These are phyloP conservation scores for Lumnitzera racemosa DNA, from an alignment of 345 rosid genomes.

Conservation along the genomic window DNA sequence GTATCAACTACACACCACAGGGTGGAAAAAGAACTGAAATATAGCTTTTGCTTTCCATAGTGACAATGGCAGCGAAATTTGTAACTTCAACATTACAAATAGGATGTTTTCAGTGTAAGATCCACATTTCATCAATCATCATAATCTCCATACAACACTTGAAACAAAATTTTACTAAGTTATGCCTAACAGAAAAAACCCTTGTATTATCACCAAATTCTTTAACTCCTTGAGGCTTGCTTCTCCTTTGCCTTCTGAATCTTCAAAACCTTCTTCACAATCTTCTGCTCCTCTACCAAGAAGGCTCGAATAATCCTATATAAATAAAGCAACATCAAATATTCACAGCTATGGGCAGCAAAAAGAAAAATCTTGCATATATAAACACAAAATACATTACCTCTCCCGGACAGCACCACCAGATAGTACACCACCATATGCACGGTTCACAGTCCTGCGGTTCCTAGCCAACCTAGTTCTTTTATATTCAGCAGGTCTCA, in stretches of 20 bases:
- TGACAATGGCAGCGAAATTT: too few relatives aligned
- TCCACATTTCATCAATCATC: too few relatives aligned
- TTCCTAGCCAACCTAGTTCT: slow-evolving; percentile 64
- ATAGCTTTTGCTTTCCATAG: too few relatives aligned
- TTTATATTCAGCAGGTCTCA: slow-evolving; percentile 80
- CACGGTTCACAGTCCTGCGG: slow-evolving; percentile 73
- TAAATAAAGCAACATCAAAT: background rate
- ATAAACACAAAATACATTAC: slow-evolving; percentile 19
- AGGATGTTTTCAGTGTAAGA: too few relatives aligned
- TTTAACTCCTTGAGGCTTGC: slow-evolving; percentile 30
- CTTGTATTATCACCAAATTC: background rate
- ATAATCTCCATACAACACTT: too few relatives aligned
- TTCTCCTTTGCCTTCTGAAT: slow-evolving; percentile 61
- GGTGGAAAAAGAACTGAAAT: too few relatives aligned
- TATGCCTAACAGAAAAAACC: background rate
- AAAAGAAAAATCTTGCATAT: background rate
- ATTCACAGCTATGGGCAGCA: background rate
- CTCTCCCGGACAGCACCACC: slow-evolving; percentile 76
- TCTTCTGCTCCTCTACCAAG: slow-evolving; percentile 73
- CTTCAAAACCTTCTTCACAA: slow-evolving; percentile 65
- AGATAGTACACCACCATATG: slow-evolving; percentile 74
- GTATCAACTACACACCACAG: too few relatives aligned
- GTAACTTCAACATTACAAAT: too few relatives aligned
- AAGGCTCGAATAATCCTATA: slow-evolving; percentile 58
- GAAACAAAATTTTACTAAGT: too few relatives aligned